These are phyloP conservation scores for Davidsoniella virescens DNA, from an alignment of 2,329 filamentous ascomycete genomes.

Conservation along the genomic window DNA sequence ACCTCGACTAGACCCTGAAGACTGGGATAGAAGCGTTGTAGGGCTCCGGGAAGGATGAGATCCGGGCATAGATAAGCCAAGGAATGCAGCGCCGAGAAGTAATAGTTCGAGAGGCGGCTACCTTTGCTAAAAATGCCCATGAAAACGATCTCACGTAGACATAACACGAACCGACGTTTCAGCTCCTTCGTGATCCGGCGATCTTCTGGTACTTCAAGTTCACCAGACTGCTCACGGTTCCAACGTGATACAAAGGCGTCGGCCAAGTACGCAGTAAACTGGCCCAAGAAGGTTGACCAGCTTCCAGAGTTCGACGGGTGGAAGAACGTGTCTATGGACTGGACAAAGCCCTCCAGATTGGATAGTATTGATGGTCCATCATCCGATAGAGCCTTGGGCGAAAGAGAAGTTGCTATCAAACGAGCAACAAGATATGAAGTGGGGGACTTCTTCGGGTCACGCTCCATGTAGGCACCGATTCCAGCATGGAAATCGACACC, in stretches of 20 bases:
- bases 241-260: constrained; percentile 96
- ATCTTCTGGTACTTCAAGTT: constrained; percentile 71
- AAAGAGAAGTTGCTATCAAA: constrained; percentile 86
- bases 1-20: constrained; percentile 95
- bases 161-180: constrained; percentile 76
- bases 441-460: constrained; percentile 86
- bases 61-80: constrained; percentile 82
- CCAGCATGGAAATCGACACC: constrained; percentile 71
- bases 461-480: constrained; percentile 70
- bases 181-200: constrained; percentile 65
- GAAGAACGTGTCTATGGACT: constrained; percentile 96
- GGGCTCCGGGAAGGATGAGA: constrained; percentile 76
- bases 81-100: constrained; percentile 75
- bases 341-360: constrained; percentile 76
- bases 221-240: constrained; percentile 87
- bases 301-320: constrained; percentile 88
- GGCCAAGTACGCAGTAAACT: constrained; percentile 79
- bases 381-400: constrained; percentile 56
- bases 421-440: constrained; percentile 81
- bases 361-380: constrained; percentile 65
- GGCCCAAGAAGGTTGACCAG: constrained; percentile 81
- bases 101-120: constrained; percentile 77
- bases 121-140: constrained; percentile 98
- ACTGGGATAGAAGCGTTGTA: constrained; percentile 93
- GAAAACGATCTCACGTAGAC: constrained; percentile 82